Evolutionary conservation across 495 filamentous ascomycete species (phyloP).

Genomic region (Aspergillus nanangensis): DNA sequence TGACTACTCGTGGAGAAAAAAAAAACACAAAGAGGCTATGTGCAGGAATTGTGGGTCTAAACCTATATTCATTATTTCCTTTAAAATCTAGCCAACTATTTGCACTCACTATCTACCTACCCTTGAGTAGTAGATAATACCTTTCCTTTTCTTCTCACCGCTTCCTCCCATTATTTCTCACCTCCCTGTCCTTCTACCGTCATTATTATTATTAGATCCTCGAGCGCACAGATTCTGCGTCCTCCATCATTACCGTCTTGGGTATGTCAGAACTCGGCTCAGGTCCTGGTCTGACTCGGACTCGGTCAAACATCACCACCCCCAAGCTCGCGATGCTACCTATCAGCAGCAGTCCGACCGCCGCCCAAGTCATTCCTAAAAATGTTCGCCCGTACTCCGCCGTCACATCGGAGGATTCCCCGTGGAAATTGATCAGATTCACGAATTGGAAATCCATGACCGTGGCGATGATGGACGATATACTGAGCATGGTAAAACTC

Average conservation of each 20-base stretch:
- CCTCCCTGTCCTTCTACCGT: not conserved
- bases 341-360: conserved; percentile 45
- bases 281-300: conserved; percentile 1
- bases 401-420: conserved; percentile 47
- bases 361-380: conserved; percentile 57
- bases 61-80: too few relatives aligned
- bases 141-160: too few relatives aligned
- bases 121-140: too few relatives aligned
- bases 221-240: conserved; percentile 2
- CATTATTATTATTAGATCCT: not conserved
- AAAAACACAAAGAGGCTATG: too few relatives aligned
- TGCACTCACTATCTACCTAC: not conserved
- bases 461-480: conserved; percentile 64
- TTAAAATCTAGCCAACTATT: too few relatives aligned
- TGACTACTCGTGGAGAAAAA: too few relatives aligned
- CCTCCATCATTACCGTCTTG: conserved; percentile 1
- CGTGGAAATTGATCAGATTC: conserved; percentile 54
- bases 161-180: too few relatives aligned
- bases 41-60: too few relatives aligned
- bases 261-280: not conserved
- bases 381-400: conserved; percentile 53
- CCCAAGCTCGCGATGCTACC: conserved; percentile 23
- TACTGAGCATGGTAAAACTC: conserved; percentile 41
- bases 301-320: conserved; percentile 23
- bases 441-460: conserved; percentile 54